These are phyloP conservation scores for Plenodomus lindquistii DNA, from an alignment of 2,329 filamentous ascomycete species.

Conservation along the genomic window DNA sequence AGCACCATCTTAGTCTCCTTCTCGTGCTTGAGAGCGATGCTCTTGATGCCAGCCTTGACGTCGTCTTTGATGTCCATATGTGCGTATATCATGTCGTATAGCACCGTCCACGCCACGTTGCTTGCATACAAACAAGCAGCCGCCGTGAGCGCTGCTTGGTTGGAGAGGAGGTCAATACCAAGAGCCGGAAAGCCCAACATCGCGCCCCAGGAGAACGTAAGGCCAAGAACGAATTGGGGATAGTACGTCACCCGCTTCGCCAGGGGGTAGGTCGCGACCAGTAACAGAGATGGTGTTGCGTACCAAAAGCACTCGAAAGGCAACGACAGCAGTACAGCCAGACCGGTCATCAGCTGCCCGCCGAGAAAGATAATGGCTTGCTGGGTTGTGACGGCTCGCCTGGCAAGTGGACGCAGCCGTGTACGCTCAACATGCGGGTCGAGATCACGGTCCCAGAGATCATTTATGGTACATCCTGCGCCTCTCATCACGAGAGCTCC, in stretches of 20 bases:
- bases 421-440: conserved; percentile 80
- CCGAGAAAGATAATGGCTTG: conserved; percentile 76
- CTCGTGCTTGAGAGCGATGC: conserved; percentile 80
- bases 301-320: conserved; percentile 75
- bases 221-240: conserved; percentile 78
- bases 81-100: conserved; percentile 93
- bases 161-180: conserved; percentile 72
- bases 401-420: conserved; percentile 76
- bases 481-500: conserved; percentile 85
- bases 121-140: conserved; percentile 74
- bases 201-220: conserved; percentile 88
- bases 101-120: conserved; percentile 82
- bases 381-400: conserved; percentile 73
- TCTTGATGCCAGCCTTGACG: conserved; percentile 83
- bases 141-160: conserved; percentile 64
- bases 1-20: conserved; percentile 76
- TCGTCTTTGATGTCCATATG: conserved; percentile 92
- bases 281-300: conserved; percentile 71
- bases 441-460: conserved; percentile 86
- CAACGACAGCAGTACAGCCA: conserved; percentile 76
- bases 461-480: conserved; percentile 86
- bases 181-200: conserved; percentile 86
- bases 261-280: conserved; percentile 78
- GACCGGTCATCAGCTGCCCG: conserved; percentile 71
- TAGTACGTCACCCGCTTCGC: conserved; percentile 88